Conservation (phyloP, 169 alveolate species). For the Perkinsus olseni region DNA sequence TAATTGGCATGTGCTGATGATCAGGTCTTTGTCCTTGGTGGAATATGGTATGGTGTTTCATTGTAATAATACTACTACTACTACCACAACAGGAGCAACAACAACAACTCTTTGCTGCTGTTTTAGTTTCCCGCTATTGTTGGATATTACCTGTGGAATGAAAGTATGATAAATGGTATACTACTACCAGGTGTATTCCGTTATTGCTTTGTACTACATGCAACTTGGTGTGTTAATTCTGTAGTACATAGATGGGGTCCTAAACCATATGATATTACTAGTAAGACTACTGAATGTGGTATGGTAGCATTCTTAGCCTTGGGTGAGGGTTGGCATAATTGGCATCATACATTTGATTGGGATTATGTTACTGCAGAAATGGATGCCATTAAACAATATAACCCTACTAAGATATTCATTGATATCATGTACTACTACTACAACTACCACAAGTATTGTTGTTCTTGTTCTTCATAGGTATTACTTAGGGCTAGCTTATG, state of each 20-base stretch:
- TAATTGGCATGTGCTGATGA: too few relatives aligned
- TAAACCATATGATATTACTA: slow-evolving; percentile 25
- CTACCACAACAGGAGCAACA: too few relatives aligned
- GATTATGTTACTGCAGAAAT: slow-evolving; percentile 66
- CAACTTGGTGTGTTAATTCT: neutral
- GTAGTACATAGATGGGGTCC: neutral
- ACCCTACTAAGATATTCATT: slow-evolving; percentile 37
- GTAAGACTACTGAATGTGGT: slow-evolving; percentile 30
- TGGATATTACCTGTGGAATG: neutral
- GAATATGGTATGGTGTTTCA: too few relatives aligned
- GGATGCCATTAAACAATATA: slow-evolving; percentile 29
- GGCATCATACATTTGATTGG: slow-evolving; percentile 68
- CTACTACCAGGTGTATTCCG: neutral
- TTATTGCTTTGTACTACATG: neutral
- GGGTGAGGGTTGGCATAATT: slow-evolving; percentile 77
- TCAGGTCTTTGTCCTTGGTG: too few relatives aligned
- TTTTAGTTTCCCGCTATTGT: too few relatives aligned
- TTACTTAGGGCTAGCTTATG: neutral
- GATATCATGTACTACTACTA: neutral
- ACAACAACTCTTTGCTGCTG: too few relatives aligned
- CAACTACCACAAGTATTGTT: neutral
- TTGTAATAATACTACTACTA: too few relatives aligned
- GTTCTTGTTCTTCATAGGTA: neutral
- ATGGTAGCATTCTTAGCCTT: slow-evolving; percentile 56
- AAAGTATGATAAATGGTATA: neutral